Conservation (phyloP, 768 basidiomycete genomes). For the Amanita molliuscula region DNA sequence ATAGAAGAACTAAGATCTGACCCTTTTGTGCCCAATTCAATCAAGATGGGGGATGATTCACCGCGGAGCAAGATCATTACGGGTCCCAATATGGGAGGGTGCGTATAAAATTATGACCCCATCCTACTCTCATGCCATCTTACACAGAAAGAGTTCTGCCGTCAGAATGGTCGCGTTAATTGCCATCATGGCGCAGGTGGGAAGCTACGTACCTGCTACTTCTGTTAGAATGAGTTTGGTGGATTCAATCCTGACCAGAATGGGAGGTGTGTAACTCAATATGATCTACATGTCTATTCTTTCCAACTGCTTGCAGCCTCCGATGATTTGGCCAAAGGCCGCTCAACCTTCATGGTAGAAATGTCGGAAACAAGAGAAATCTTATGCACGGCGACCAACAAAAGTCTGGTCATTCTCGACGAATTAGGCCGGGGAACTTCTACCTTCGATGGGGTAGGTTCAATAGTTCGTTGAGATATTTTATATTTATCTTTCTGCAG, state of each 20-base stretch:
- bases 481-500: conserved; percentile 20
- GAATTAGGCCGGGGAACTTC: conserved; percentile 86
- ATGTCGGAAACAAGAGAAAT: conserved; percentile 92
- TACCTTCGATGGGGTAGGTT: conserved; percentile 75
- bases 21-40: conserved; percentile 80
- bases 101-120: conserved; percentile 8
- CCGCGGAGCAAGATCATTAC: conserved; percentile 64
- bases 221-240: conserved; percentile 68
- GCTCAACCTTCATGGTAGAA: conserved; percentile 97
- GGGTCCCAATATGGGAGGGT: conserved; percentile 81
- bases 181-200: conserved; percentile 83
- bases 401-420: conserved; percentile 84
- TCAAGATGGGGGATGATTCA: conserved; percentile 47
- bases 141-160: conserved; percentile 66
- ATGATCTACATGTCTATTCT: background rate
- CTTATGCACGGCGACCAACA: conserved; percentile 58
- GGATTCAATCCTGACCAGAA: conserved; percentile 79
- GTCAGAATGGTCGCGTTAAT: conserved; percentile 75
- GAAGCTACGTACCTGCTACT: conserved; percentile 81
- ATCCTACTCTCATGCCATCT: background rate
- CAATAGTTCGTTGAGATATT: conserved; percentile 2
- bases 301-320: conserved; percentile 39
- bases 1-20: conserved; percentile 68
- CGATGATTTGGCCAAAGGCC: conserved; percentile 78
- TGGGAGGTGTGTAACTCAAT: conserved; percentile 55